phyloP scores from a whole-genome alignment of 2,329 filamentous ascomycete genomes.

The Talaromyces albobiverticillius region DNA sequence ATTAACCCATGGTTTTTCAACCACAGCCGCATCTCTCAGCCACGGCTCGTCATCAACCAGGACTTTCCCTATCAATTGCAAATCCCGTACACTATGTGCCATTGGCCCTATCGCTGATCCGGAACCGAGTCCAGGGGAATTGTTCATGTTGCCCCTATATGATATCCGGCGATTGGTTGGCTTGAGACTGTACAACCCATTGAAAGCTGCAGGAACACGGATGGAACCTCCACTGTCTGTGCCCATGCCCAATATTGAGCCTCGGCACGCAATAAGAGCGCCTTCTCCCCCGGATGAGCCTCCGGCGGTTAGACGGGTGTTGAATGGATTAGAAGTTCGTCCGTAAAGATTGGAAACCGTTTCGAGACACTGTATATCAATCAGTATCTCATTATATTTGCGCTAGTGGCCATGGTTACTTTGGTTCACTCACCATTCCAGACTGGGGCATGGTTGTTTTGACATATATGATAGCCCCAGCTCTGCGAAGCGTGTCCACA shows the following conservation, averaged over 20 bases:
- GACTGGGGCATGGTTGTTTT: conserved; percentile 56
- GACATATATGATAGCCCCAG: conserved; percentile 55
- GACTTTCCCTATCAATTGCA: not conserved
- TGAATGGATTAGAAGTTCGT: conserved; percentile 39
- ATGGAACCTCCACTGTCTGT: conserved; percentile 53
- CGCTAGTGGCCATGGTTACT: conserved; percentile 49
- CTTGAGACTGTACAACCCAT: conserved; percentile 33
- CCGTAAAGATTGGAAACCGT: conserved; percentile 41
- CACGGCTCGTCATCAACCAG: not conserved
- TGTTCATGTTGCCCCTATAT: not conserved
- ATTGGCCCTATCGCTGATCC: conserved; percentile 28
- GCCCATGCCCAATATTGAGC: conserved; percentile 61
- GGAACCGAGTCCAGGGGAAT: conserved; percentile 19
- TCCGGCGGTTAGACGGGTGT: conserved; percentile 29
- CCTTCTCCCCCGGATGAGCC: conserved; percentile 51
- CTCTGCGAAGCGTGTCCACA: conserved; percentile 38
- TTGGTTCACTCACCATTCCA: conserved; percentile 56
- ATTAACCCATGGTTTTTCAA: not conserved
- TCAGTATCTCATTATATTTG: too few species aligned
- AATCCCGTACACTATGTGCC: conserved; percentile 7
- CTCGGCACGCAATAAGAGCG: conserved; percentile 58
- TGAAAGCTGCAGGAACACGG: conserved; percentile 23
- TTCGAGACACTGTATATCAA: conserved; percentile 17
- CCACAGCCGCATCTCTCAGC: not conserved
- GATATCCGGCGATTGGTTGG: conserved; percentile 17